Conservation (phyloP, 2,329 filamentous ascomycete species). For the Aureobasidium sp. region DNA sequence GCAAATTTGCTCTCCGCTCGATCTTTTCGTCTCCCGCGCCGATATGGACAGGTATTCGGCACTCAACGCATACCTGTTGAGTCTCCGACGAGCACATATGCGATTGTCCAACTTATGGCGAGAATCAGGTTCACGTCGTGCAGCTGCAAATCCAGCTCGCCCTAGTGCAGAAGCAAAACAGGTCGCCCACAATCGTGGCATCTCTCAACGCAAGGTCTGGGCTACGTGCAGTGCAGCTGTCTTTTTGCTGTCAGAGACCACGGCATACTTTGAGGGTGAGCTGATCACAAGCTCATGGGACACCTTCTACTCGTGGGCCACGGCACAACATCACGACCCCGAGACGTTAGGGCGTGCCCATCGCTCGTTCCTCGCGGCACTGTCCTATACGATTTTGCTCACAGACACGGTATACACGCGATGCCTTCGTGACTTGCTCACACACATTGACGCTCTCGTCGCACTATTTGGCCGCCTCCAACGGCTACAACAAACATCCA, state of each 20-base stretch:
- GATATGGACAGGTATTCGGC: slow-evolving; percentile 74
- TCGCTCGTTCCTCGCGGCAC: slow-evolving; percentile 62
- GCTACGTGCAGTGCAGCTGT: slow-evolving; percentile 80
- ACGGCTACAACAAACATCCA: slow-evolving; percentile 66
- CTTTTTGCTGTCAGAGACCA: slow-evolving; percentile 82
- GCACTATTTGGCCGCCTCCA: slow-evolving; percentile 71
- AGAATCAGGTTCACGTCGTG: slow-evolving; percentile 65
- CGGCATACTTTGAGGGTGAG: slow-evolving; percentile 83
- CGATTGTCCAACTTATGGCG: slow-evolving; percentile 83
- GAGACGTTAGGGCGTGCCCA: slow-evolving; percentile 79
- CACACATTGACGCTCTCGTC: slow-evolving; percentile 73
- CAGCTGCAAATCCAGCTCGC: background rate
- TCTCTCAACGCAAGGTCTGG: slow-evolving; percentile 76
- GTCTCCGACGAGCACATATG: slow-evolving; percentile 78
- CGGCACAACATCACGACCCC: slow-evolving; percentile 58
- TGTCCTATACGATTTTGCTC: slow-evolving; percentile 61
- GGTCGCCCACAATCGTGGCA: slow-evolving; percentile 56
- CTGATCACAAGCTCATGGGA: slow-evolving; percentile 76
- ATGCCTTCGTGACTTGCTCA: slow-evolving; percentile 58
- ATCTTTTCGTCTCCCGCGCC: slow-evolving; percentile 72
- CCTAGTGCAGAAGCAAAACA: slow-evolving; percentile 44
- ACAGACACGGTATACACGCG: slow-evolving; percentile 58
- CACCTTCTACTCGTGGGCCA: slow-evolving; percentile 64
- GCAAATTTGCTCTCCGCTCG: slow-evolving; percentile 69
- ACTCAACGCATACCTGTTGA: slow-evolving; percentile 82